Evolutionary conservation across 176 grass and related monocot species (phyloP), one percentile per base, ranked within the genome.

Genomic region (Elymus sibiricus): DNA sequence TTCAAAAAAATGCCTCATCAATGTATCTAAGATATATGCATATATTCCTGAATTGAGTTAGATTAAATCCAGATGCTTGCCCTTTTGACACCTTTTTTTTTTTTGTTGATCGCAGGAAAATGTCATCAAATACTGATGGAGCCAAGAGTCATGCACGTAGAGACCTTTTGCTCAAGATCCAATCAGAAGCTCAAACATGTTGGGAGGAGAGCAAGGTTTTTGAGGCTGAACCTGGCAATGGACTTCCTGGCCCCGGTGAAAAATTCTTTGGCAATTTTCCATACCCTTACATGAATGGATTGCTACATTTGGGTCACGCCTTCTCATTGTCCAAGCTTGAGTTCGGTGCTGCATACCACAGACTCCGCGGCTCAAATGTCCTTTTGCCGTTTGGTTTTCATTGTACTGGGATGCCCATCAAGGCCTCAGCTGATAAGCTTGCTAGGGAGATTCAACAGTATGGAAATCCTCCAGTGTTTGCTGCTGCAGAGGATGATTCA

Each of bases 261-360:
- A 96, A 96, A 51, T 93, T 96, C 79, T 93, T 96, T 46, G 91
- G 94, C 26, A 96, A 93, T 67, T 96, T 96, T 29, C 84, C 94
- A 3, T 96, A 96, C 74, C 91, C 94, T 29, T 96, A 96, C 94
- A 96, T 96, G 91, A 96, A 96, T 74, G 94, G 94, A 5, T 59
- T 93, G 37, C 73, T 96, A 14, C 94, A 96, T 79, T 46, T 93
- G 81, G 94, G 94, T n/a, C 91, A 96, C 62, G 94, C 84, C 26
- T 96, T 96, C 81, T 73, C 91, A 24, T 11, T 96, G 60, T 96
- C 94, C 58, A 93, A 96, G 74, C 91, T 96, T 31, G 94, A 96
- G 75, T 96, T 96, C 22, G 94, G 74, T 68, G 89, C 94, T 77
- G 89, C 91, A 38, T 97, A 90, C 69, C 94, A 92, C 37, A 78